Conservation (phyloP, 2,329 filamentous ascomycete species). For the Hypoxylon sp. region DNA sequence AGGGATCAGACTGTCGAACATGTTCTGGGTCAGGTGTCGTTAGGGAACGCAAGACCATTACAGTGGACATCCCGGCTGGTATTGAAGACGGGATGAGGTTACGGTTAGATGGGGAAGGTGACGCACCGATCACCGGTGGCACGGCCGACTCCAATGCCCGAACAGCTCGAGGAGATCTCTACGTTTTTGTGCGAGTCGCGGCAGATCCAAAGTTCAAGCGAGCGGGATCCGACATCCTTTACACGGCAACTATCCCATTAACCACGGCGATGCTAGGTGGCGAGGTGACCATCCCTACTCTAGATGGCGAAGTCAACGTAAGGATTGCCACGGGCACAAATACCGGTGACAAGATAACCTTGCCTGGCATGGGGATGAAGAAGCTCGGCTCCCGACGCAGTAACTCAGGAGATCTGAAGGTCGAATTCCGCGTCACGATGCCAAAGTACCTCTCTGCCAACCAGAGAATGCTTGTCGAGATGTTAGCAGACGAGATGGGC, state of each 20-base stretch:
- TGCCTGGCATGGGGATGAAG: slow-evolving; percentile 95
- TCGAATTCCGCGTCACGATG: slow-evolving; percentile 96
- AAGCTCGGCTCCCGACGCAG: slow-evolving; percentile 78
- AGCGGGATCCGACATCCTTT: slow-evolving; percentile 88
- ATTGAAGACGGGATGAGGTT: slow-evolving; percentile 98
- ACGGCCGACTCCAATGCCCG: slow-evolving; percentile 73
- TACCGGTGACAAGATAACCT: slow-evolving; percentile 91
- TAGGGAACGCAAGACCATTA: slow-evolving; percentile 85
- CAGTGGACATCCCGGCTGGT: slow-evolving; percentile 92
- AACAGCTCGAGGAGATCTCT: slow-evolving; percentile 87
- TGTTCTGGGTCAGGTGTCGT: slow-evolving; percentile 89
- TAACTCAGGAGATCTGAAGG: slow-evolving; percentile 84
- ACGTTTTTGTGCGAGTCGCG: slow-evolving; percentile 90
- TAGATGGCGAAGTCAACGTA: slow-evolving; percentile 91
- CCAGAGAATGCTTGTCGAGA: slow-evolving; percentile 92
- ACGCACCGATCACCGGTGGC: slow-evolving; percentile 83
- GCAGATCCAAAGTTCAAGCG: slow-evolving; percentile 91
- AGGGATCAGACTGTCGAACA: slow-evolving; percentile 82
- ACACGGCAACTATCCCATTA: slow-evolving; percentile 90
- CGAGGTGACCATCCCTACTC: slow-evolving; percentile 88
- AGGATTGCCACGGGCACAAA: slow-evolving; percentile 92
- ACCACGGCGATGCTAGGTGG: slow-evolving; percentile 95
- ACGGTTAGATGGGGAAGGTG: slow-evolving; percentile 86
- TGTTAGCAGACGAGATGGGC: slow-evolving; percentile 95
- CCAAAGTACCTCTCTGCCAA: slow-evolving; percentile 94